A percentile compares a stretch with the other conserved stretches of the same genome.
Conservation (phyloP, 331 rosid species). For the Quercus phellos region DNA sequence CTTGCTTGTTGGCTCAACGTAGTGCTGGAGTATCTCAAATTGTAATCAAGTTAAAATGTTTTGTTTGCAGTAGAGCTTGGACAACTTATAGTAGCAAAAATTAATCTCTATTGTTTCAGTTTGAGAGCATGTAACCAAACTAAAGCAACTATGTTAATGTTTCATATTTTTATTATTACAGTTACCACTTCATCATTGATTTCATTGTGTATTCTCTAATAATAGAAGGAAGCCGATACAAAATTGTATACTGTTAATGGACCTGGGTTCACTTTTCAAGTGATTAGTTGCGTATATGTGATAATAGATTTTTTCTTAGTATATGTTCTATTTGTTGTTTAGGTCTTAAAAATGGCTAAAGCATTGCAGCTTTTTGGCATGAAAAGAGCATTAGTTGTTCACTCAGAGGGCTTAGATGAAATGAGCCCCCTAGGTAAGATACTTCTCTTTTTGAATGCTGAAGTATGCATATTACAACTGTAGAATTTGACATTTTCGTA, state of each 20-base stretch:
- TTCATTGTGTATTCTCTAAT: background rate
- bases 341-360: conserved; percentile 91
- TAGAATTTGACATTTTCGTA: background rate
- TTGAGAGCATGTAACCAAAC: background rate
- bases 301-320: background rate
- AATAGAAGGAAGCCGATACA: background rate
- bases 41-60: background rate
- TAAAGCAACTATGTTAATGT: background rate
- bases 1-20: background rate
- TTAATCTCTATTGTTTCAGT: background rate
- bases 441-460: conserved; percentile 6
- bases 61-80: background rate
- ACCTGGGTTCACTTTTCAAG: background rate
- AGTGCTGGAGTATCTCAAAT: background rate
- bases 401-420: conserved; percentile 94
- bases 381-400: conserved; percentile 95
- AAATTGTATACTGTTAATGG: background rate
- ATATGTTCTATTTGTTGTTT: conserved; percentile 18
- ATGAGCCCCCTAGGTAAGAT: conserved; percentile 91
- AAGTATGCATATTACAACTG: conserved; percentile 5
- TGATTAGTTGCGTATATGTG: background rate
- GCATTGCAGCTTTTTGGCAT: conserved; percentile 76
- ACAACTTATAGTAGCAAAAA: background rate
- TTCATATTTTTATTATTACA: background rate
- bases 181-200: background rate